These are phyloP conservation scores for Endoconidiophora laricicola DNA, from an alignment of 2,329 filamentous ascomycete species.

Conservation along the genomic window DNA sequence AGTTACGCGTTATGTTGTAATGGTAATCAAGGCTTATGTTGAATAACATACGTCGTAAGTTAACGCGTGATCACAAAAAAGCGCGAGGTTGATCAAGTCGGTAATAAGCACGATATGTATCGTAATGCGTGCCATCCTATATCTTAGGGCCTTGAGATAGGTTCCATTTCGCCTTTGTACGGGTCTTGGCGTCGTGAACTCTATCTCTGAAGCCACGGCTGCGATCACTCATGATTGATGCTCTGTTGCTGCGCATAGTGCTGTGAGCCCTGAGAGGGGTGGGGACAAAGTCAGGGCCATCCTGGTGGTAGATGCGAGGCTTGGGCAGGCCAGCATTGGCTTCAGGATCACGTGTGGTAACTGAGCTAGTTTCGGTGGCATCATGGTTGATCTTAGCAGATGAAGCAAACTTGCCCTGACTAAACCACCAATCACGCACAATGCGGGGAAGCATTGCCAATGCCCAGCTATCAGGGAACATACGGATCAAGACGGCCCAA, in stretches of 20 bases:
- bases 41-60: no score
- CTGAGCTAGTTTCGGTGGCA: neutral
- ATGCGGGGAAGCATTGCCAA: slow-evolving; percentile 11
- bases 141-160: neutral
- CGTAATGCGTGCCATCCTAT: neutral
- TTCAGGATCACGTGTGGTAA: neutral
- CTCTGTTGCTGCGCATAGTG: slow-evolving; percentile 11
- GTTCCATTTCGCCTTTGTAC: slow-evolving; percentile 1
- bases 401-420: neutral
- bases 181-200: slow-evolving; percentile 5
- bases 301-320: neutral
- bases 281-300: slow-evolving; percentile 7
- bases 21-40: no score
- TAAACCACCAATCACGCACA: slow-evolving; percentile 10
- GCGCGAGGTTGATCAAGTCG: no score
- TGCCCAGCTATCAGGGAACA: slow-evolving; percentile 49
- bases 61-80: no score
- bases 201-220: slow-evolving; percentile 6
- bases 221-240: slow-evolving; percentile 10
- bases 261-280: slow-evolving; percentile 7
- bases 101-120: no score
- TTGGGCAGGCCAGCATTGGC: neutral
- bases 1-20: no score
- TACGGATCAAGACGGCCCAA: slow-evolving; percentile 53
- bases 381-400: neutral